These are phyloP conservation scores for Ophiobolus disseminans DNA, from an alignment of 2,329 filamentous ascomycete species.

Conservation along the genomic window DNA sequence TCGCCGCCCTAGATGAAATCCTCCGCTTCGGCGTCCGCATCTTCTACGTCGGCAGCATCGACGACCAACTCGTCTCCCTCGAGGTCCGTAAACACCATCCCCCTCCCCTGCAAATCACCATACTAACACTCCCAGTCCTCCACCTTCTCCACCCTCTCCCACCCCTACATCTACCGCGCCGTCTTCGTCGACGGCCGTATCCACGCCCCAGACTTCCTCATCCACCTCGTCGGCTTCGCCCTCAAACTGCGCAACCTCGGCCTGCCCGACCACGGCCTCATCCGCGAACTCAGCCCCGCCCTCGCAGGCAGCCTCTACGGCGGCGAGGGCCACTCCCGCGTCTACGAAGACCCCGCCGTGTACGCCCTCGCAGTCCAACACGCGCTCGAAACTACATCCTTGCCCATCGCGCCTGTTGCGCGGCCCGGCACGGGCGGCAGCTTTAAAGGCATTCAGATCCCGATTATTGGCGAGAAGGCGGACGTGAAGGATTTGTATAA, in stretches of 20 bases:
- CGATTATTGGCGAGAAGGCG: slow-evolving; percentile 35
- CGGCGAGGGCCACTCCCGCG: slow-evolving; percentile 89
- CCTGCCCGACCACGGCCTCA: slow-evolving; percentile 88
- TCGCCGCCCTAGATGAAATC: slow-evolving; percentile 74
- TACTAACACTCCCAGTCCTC: slow-evolving; percentile 73
- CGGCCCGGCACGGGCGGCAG: slow-evolving; percentile 30
- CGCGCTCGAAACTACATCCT: slow-evolving; percentile 55
- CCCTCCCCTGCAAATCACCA: background rate
- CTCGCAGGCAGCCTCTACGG: slow-evolving; percentile 90
- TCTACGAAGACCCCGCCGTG: slow-evolving; percentile 88
- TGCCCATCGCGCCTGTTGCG: slow-evolving; percentile 32
- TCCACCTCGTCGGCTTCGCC: slow-evolving; percentile 89
- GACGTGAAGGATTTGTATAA: slow-evolving; percentile 35
- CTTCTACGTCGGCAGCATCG: slow-evolving; percentile 90
- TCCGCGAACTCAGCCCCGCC: slow-evolving; percentile 86
- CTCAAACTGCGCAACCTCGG: slow-evolving; percentile 94
- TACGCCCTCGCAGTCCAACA: slow-evolving; percentile 69
- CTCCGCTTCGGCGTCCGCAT: slow-evolving; percentile 82
- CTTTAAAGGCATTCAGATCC: slow-evolving; percentile 42
- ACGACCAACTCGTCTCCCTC: slow-evolving; percentile 93
- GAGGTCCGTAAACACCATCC: slow-evolving; percentile 64
- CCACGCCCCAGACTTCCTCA: slow-evolving; percentile 92
- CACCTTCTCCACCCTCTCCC: slow-evolving; percentile 81
- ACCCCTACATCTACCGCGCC: slow-evolving; percentile 94
- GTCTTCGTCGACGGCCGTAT: slow-evolving; percentile 94